phyloP scores from a whole-genome alignment of 225 moss, liverwort and hornwort genomes.

The Lunularia cruciata region DNA sequence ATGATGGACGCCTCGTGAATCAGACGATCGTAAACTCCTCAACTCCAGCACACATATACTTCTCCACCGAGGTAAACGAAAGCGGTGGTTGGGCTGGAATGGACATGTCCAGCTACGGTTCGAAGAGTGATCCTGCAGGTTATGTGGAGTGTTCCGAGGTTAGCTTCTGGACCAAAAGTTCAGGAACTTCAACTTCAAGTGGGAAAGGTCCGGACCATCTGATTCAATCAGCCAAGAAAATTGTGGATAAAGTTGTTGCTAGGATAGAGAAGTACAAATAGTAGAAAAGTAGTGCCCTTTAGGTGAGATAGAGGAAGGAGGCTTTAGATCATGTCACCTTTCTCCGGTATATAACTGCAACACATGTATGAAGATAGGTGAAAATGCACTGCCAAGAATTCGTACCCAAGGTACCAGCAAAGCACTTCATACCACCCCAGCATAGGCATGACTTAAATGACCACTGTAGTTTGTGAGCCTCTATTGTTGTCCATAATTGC shows the following conservation, averaged over 20 bases:
- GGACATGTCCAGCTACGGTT: slow-evolving; percentile 63
- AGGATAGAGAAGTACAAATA: neutral
- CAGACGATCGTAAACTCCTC: slow-evolving; percentile 53
- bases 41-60: slow-evolving; percentile 58
- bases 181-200: neutral
- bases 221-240: neutral
- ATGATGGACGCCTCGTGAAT: slow-evolving; percentile 66
- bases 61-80: slow-evolving; percentile 84
- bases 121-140: slow-evolving; percentile 53
- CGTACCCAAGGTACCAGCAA: no score
- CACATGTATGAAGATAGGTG: no score
- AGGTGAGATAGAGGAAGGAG: neutral
- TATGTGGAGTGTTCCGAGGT: slow-evolving; percentile 65
- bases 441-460: no score
- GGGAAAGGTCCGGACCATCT: neutral
- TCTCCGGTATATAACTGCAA: neutral
- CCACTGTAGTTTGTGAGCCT: no score
- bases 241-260: neutral
- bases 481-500: no score
- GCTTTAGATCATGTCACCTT: neutral
- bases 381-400: no score
- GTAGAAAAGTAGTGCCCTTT: neutral
- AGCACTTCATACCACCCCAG: no score
- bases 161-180: slow-evolving; percentile 56
- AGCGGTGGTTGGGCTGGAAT: slow-evolving; percentile 88